Conservation (phyloP, 768 basidiomycete species). For the Dentipellis fragilis region DNA sequence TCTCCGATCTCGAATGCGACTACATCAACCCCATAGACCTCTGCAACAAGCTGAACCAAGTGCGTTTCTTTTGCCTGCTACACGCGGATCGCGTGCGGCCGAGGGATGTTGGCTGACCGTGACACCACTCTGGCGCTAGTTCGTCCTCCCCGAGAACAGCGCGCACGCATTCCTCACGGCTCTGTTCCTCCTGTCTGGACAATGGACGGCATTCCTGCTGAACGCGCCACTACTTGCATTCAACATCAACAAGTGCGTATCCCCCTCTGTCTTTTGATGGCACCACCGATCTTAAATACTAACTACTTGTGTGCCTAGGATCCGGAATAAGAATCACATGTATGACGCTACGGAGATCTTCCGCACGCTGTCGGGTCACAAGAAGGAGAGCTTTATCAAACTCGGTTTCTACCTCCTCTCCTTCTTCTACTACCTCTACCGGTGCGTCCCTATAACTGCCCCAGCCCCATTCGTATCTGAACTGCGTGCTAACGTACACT, state of each 20-base stretch:
- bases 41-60: conserved; percentile 98
- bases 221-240: conserved; percentile 83
- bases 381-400: conserved; percentile 94
- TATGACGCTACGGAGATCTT: conserved; percentile 99
- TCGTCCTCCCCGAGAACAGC: conserved; percentile 93
- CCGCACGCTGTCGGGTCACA: conserved; percentile 85
- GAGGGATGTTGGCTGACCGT: neutral
- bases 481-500: neutral
- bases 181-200: conserved; percentile 88
- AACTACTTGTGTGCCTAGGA: conserved; percentile 36
- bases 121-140: conserved; percentile 37
- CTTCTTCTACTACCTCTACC: conserved; percentile 87
- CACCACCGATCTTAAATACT: neutral
- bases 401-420: conserved; percentile 88
- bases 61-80: conserved; percentile 24
- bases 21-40: conserved; percentile 99
- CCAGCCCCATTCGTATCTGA: neutral
- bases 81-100: neutral
- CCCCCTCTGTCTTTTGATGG: neutral
- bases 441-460: conserved; percentile 36
- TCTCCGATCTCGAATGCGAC: conserved; percentile 98
- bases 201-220: conserved; percentile 89
- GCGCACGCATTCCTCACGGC: conserved; percentile 87
- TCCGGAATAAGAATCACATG: conserved; percentile 91
- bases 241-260: conserved; percentile 87